Evolutionary conservation across 306 rosid genomes (phyloP).

Genomic region (Argentina anserina): DNA sequence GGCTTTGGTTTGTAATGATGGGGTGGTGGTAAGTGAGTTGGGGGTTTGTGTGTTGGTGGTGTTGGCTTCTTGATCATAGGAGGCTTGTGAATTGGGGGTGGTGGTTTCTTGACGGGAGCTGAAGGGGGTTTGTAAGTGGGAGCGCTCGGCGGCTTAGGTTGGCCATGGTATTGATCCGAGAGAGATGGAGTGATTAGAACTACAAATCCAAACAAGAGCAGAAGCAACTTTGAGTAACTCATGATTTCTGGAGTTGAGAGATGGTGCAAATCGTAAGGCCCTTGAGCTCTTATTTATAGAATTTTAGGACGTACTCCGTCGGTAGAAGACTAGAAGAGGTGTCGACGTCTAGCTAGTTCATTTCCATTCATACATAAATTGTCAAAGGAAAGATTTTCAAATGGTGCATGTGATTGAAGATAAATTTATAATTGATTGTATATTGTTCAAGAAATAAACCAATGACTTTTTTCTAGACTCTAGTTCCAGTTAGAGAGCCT

Average conservation of each 20-base stretch:
- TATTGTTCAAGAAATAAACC: neutral
- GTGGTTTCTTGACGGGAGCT: neutral
- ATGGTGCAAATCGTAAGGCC: neutral
- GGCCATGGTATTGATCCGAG: neutral
- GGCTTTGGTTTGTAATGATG: neutral
- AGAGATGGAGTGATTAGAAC: conserved; percentile 13
- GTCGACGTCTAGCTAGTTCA: neutral
- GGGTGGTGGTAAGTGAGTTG: conserved; percentile 3
- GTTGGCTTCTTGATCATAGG: neutral
- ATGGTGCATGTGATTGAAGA: neutral
- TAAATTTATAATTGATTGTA: neutral
- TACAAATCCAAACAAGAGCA: conserved; percentile 9
- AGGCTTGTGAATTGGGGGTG: neutral
- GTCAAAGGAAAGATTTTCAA: neutral
- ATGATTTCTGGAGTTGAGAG: neutral
- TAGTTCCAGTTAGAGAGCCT: no score
- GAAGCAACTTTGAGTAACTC: conserved; percentile 7
- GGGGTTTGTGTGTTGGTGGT: neutral
- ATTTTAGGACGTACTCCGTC: neutral
- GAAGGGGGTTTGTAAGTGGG: neutral
- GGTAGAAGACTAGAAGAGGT: neutral
- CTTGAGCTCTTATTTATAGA: neutral
- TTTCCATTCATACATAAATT: neutral
- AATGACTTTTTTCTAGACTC: neutral
- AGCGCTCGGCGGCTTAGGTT: neutral